phyloP scores from a whole-genome alignment of 805 yeast species.

The Schwanniomyces sp. region DNA sequence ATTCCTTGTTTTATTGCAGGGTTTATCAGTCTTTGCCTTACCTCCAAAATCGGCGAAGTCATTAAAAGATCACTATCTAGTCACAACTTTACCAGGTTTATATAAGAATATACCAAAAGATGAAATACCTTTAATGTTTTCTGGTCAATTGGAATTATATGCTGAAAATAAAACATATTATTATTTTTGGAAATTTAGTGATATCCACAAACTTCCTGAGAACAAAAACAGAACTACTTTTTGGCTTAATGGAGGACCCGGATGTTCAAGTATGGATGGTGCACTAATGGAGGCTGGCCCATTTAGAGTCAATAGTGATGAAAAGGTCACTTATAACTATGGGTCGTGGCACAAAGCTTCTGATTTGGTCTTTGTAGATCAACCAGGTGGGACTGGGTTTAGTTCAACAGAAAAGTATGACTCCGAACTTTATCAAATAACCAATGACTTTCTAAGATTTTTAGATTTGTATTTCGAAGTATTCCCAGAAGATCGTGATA shows the following conservation, averaged over 20 bases:
- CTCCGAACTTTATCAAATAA: conserved; percentile 55
- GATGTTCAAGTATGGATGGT: conserved; percentile 98
- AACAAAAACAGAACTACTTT: conserved; percentile 53
- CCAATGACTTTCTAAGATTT: conserved; percentile 62
- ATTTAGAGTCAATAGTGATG: conserved; percentile 53
- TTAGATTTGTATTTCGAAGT: conserved; percentile 61
- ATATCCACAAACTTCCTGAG: conserved; percentile 24
- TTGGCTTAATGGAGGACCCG: conserved; percentile 99
- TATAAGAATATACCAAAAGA: conserved; percentile 26
- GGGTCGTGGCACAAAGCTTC: conserved; percentile 86
- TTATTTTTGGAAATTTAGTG: conserved; percentile 77
- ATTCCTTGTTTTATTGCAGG: conserved; percentile 2
- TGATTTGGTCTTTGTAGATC: conserved; percentile 85
- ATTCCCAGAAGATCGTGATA: conserved; percentile 69
- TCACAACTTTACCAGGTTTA: conserved; percentile 39
- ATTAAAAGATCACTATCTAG: conserved; percentile 12
- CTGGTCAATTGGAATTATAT: conserved; percentile 65
- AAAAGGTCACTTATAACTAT: conserved; percentile 49
- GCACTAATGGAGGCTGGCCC: conserved; percentile 94
- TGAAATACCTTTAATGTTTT: conserved; percentile 54
- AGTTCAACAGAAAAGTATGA: conserved; percentile 61
- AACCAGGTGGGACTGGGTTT: conserved; percentile 94
- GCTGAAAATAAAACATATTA: conserved; percentile 55
- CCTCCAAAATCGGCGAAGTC: conserved; percentile 5
- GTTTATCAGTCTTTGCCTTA: conserved; percentile 5